Evolutionary conservation across 345 rosid species (phyloP).

Genomic region (Rhodamnia rubescens): DNA sequence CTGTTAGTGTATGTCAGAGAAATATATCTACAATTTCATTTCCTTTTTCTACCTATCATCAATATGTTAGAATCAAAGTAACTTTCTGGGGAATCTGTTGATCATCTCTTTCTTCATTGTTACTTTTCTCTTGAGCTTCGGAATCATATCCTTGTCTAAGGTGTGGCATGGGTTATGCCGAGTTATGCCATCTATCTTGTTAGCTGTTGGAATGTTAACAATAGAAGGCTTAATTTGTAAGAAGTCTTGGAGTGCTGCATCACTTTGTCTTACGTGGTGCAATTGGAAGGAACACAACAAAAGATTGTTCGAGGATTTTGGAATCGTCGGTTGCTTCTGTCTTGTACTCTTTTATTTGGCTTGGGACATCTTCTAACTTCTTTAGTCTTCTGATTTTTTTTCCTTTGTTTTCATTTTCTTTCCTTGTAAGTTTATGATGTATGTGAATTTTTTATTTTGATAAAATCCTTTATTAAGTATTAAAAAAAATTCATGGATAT

Average conservation of each 20-base stretch:
- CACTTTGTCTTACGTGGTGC: not conserved
- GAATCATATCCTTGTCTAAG: not conserved
- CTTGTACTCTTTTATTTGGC: not conserved
- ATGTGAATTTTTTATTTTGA: not conserved
- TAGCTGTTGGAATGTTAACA: not conserved
- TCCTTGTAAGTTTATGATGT: not conserved
- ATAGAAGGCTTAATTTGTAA: not conserved
- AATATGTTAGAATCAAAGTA: not conserved
- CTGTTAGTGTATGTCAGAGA: not conserved
- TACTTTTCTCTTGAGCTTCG: not conserved
- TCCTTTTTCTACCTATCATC: not conserved
- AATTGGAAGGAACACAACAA: not conserved
- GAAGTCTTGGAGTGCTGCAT: not conserved
- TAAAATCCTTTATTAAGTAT: not conserved
- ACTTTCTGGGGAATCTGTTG: not conserved
- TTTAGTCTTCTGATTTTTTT: not conserved
- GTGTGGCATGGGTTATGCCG: not conserved
- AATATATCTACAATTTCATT: not conserved
- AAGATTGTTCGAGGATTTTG: not conserved
- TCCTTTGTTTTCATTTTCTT: not conserved
- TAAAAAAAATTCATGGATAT: not conserved
- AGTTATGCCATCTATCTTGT: not conserved
- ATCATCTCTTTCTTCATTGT: not conserved
- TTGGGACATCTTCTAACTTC: not conserved
- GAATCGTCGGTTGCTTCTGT: not conserved